Evolutionary conservation across 2,329 filamentous ascomycete genomes (phyloP), one percentile per base, ranked within the genome.

Genomic region (Corinectria fuckeliana): DNA sequence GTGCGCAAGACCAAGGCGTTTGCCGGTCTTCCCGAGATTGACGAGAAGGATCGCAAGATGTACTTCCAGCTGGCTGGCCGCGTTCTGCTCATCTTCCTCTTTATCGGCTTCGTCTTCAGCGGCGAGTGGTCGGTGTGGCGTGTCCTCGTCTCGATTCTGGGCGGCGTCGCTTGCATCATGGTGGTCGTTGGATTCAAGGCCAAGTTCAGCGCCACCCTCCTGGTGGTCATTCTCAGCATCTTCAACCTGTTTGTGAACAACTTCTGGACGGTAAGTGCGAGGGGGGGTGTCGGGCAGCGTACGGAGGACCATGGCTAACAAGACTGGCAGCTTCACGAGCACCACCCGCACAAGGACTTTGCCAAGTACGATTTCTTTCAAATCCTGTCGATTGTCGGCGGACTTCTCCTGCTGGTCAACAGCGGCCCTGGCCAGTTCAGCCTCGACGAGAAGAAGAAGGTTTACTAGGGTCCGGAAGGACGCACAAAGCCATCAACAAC

Each of bases 281-380:
- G 6, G 41, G 45, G 30, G 7, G 6, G 41, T 32, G 10, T 11
- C 1, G 14, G 21, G 21, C 10, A 13, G 26, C 42, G 26, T 42
- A 14, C 6, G 28, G 2, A 6, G 7, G n/a, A 11, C 18, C 25
- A 23, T 38, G 44, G 28, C 52, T 60, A 56, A 65, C 30, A 11
- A 58, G 9, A 25, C 42, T 44, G 3, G 16, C 67, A 96, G 91
- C 92, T 99, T 68, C 94, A 98, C 82, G 91, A 94, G 69, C 91
- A 96, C 82, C 95, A 99, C 83, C 95, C 95, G 48, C 94, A 98
- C 85, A 98, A 98, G 87, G 95, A 99, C 80, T 99, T 99, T 76
- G 95, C 95, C 84, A 99, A 99, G 82, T 99, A 99, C 86, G 95
- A 99, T 78, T 99, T 99, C 85, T 99, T 99, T 89, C 95, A 99